phyloP scores from a whole-genome alignment of 2,329 filamentous ascomycete genomes.

The Venturia effusa region DNA sequence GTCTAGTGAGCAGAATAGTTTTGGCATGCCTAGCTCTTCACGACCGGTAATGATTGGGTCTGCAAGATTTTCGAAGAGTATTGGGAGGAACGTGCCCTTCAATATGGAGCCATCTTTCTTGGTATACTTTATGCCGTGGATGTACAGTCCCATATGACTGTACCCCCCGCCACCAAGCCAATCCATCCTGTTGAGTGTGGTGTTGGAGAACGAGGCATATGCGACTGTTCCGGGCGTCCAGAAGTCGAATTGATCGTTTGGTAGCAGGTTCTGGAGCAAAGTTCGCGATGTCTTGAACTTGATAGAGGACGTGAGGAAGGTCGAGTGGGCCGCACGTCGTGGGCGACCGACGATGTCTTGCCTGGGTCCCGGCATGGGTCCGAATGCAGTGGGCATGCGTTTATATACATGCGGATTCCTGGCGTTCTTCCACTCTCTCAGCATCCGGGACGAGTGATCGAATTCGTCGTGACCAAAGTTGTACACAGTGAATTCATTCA shows the following conservation, averaged over 20 bases:
- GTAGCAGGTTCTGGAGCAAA: slow-evolving; percentile 30
- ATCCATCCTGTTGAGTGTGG: slow-evolving; percentile 37
- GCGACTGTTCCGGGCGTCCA: slow-evolving; percentile 26
- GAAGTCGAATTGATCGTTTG: slow-evolving; percentile 26
- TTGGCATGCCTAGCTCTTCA: slow-evolving; percentile 53
- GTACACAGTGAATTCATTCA: slow-evolving; percentile 35
- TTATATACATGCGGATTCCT: slow-evolving; percentile 25
- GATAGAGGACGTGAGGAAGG: slow-evolving; percentile 28
- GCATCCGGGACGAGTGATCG: slow-evolving; percentile 40
- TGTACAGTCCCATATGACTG: slow-evolving; percentile 46
- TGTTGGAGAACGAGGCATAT: slow-evolving; percentile 28
- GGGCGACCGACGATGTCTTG: slow-evolving; percentile 20
- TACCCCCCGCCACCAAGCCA: slow-evolving; percentile 54
- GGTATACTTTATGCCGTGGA: slow-evolving; percentile 50
- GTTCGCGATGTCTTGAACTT: slow-evolving; percentile 32
- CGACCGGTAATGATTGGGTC: slow-evolving; percentile 51
- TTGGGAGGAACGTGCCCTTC: slow-evolving; percentile 43
- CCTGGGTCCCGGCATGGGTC: slow-evolving; percentile 30
- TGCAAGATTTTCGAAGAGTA: slow-evolving; percentile 47
- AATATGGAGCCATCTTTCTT: slow-evolving; percentile 38
- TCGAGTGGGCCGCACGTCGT: slow-evolving; percentile 19
- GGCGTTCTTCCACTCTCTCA: slow-evolving; percentile 41
- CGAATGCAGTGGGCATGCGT: slow-evolving; percentile 34
- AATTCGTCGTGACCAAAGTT: slow-evolving; percentile 51
- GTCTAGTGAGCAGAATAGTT: slow-evolving; percentile 43